Evolutionary conservation across 2,329 filamentous ascomycete genomes (phyloP).

Genomic region (Phyllosticta paracitricarpa): DNA sequence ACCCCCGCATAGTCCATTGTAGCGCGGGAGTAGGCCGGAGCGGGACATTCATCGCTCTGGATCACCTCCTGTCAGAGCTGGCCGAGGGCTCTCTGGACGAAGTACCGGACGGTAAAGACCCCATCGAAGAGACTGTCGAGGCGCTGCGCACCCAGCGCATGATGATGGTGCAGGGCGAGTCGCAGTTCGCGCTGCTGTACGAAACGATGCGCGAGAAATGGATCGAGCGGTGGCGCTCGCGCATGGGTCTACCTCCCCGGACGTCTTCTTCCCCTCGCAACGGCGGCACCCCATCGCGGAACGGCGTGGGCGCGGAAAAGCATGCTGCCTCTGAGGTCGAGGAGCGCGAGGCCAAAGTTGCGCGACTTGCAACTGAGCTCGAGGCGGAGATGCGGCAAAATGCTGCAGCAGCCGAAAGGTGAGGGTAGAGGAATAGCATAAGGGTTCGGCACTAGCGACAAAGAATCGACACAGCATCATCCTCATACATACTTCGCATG

Average conservation of each 20-base stretch:
- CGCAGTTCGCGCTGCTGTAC: conserved; percentile 82
- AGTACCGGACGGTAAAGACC: conserved; percentile 45
- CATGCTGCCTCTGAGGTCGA: not conserved
- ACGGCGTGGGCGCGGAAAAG: not conserved
- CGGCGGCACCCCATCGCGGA: not conserved
- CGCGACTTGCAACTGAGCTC: conserved; percentile 2
- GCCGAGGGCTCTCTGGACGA: conserved; percentile 57
- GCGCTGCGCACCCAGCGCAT: conserved; percentile 74
- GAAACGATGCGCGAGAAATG: conserved; percentile 69
- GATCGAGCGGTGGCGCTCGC: conserved; percentile 41
- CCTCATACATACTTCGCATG: not conserved
- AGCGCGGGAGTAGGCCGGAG: conserved; percentile 90
- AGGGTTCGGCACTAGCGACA: not conserved
- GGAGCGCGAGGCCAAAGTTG: conserved; percentile 6
- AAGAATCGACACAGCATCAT: not conserved
- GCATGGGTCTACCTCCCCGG: conserved; percentile 1
- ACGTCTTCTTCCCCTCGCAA: not conserved
- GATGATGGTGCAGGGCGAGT: conserved; percentile 88
- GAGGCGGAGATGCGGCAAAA: conserved; percentile 7
- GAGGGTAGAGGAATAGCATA: not conserved
- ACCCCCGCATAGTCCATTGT: conserved; percentile 58
- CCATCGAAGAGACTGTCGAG: conserved; percentile 71
- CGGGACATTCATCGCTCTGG: conserved; percentile 93
- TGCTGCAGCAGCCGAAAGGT: not conserved
- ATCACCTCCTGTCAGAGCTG: conserved; percentile 77